phyloP scores from a whole-genome alignment of 2,329 filamentous ascomycete genomes.

The Epichloe aotearoae region DNA sequence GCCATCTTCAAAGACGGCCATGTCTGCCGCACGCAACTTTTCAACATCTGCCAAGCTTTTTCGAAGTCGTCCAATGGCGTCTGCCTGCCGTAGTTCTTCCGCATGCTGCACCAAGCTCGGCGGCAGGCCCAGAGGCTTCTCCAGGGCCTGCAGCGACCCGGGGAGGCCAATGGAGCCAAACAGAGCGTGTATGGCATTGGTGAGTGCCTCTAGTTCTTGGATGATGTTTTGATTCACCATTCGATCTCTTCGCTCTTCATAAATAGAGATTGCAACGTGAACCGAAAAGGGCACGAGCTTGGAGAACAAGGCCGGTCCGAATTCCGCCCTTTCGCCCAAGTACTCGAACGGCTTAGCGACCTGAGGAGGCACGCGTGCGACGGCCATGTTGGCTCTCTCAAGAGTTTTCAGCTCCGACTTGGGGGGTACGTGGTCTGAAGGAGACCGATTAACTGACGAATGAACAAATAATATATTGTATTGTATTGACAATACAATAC shows the following conservation, averaged over 20 bases:
- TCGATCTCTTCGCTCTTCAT: conserved; percentile 82
- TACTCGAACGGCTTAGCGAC: conserved; percentile 68
- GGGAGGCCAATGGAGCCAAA: conserved; percentile 71
- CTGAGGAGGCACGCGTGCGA: conserved; percentile 65
- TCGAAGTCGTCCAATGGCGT: conserved; percentile 65
- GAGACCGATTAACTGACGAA: conserved; percentile 16
- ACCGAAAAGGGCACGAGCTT: conserved; percentile 93
- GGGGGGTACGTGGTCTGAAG: conserved; percentile 62
- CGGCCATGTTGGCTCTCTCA: conserved; percentile 81
- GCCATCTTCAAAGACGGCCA: conserved; percentile 70
- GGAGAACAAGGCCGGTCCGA: conserved; percentile 75
- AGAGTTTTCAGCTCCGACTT: conserved; percentile 80
- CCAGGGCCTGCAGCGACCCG: conserved; percentile 88
- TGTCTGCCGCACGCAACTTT: conserved; percentile 72
- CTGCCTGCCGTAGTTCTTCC: conserved; percentile 84
- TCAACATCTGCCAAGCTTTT: conserved; percentile 78
- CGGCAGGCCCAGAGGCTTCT: conserved; percentile 85
- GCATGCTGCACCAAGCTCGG: conserved; percentile 78
- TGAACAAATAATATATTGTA: no score
- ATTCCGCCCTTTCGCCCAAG: conserved; percentile 65
- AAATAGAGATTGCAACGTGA: conserved; percentile 88
- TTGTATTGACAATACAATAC: no score
- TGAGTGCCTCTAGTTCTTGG: conserved; percentile 69
- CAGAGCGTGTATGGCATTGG: conserved; percentile 63
- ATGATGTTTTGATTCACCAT: conserved; percentile 81